Evolutionary conservation across 352 stramenopile species (phyloP), one percentile per base, ranked within the genome.

Genomic region (Thalassiosira gravida): DNA sequence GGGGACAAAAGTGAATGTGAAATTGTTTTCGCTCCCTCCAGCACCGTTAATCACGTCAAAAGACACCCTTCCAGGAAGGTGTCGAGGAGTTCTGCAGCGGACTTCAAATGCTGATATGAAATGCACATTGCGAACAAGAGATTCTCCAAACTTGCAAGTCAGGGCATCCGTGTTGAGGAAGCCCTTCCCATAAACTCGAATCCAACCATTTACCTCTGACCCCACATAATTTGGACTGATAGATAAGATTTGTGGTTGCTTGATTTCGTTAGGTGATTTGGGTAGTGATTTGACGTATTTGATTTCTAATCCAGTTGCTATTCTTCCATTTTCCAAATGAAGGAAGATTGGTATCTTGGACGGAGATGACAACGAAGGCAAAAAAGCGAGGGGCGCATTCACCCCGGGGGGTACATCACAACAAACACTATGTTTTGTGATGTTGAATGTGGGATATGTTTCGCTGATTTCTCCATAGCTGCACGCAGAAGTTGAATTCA

Each of bases 151-250:
- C 0, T 46, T 64, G 61, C 84, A 91, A 50, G 59, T 37, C 24
- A 91, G 55, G 32, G 68, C 64, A 7, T 67, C 67, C 52, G 18
- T 76, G 53, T 87, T 87, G 7, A 84, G 35, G 30, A 91, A 91
- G 32, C 55, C 57, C 24, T 78, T 50, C n/a, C 84, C 84, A 67
- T 69, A 55, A 44, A 87, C 57, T 25, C 29, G 49, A 55, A 91
- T 59, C 77, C 70, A 81, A 8, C 79, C 65, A 6, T 64, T 55
- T 27, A 77, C 84, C 47, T 18, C 18, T 24, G 72, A 81, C 53
- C 66, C 64, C 7, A 63, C 77, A 69, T 73, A 65, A 27, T 22
- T 67, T 64, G 84, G 84, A 25, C n/a, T 42, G 5, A 87, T 44
- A 16, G 37, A 65, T 14, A 11, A 47, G 64, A 89, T 46, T 32